Conservation (phyloP, 305 asterid species). For the Solanum hybrid region DNA sequence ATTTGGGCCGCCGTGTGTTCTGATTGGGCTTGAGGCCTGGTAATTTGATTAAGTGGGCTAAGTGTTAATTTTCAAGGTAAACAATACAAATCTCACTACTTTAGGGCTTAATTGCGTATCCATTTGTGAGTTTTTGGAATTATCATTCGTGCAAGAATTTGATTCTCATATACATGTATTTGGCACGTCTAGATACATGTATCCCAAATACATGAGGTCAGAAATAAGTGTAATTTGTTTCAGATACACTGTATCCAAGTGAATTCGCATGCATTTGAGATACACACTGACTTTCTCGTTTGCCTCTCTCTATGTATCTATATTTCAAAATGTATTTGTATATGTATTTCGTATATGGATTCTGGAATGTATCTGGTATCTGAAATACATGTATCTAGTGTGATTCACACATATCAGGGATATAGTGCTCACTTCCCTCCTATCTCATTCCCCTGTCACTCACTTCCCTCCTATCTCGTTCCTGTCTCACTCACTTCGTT, state of each 20-base stretch:
- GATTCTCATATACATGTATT: neutral
- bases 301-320: neutral
- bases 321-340: neutral
- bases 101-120: no score
- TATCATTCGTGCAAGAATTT: no score
- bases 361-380: no score
- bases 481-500: neutral
- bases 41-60: neutral
- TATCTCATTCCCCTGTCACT: no score
- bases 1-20: neutral
- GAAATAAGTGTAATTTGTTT: no score
- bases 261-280: no score
- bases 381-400: neutral
- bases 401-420: neutral
- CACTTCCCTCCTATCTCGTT: no score
- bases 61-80: neutral
- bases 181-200: no score
- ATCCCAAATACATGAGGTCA: rapidly evolving
- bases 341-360: no score
- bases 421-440: no score
- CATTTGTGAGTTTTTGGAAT: no score
- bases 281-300: rapidly evolving
- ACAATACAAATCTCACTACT: neutral
- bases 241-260: no score
- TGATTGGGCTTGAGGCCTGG: neutral